Base-by-base conservation (phyloP, 2,329 filamentous ascomycete genomes). In the Arthroderma uncinatum region DNA sequence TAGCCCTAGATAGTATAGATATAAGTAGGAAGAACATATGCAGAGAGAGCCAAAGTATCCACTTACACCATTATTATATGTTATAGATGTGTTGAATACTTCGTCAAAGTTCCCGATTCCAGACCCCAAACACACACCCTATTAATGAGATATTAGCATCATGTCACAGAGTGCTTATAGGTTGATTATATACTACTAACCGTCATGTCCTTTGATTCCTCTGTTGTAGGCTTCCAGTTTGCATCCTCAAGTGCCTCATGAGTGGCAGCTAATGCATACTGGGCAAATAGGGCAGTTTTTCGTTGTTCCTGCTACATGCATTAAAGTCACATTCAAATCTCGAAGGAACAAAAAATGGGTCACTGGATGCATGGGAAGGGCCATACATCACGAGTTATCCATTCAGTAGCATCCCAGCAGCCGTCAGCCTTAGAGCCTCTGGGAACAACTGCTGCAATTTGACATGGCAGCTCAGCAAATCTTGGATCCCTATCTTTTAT, bases 31-130 rank as follows among this genome's bases (percentile, higher is more conserved):
- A 33, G 4, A 21, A 16, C 2, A 16, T 14, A 3, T 25, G n/a
- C n/a, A n/a, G 3, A 44, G n/a, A 33, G 28, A 10, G n/a, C 12
- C 2, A 19, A 33, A 2, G 4, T 4, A 44, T 28, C 53, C 36
- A 71, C 82, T 73, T 73, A 92, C 89, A 58, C 82, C 82, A 71
- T 82, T 78, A 33, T 87, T 79, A 68, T 87, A 95, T 1, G 82
- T 82, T 53, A 95, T 66, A 57, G 87, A 89, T 1, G 90, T 94
- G 60, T 85, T 79, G 71, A 94, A 96, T 7, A 95, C 83, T 64
- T 95, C 90, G 40, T 95, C 87, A 39, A 98, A 79, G 66, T 93
- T 96, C 14, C 93, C 93, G 65, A 98, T 96, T 1, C 93, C 93
- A 62, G 92, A 97, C 1, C 93, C 93, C 40, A 98, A 78, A 66